Conservation (phyloP, 805 yeast species). For the Schizosaccharomyces osmophilus region DNA sequence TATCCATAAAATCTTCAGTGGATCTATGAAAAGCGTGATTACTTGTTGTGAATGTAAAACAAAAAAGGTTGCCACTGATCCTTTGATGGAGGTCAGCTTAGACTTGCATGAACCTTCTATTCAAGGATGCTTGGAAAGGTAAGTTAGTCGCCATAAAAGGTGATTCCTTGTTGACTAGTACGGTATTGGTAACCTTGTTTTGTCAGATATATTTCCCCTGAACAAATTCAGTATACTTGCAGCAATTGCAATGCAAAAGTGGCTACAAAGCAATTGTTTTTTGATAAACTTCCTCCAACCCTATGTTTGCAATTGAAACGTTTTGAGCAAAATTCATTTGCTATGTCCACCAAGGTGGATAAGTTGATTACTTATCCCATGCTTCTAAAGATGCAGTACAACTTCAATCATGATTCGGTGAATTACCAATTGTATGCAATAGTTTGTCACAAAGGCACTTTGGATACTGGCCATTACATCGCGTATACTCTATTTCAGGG, state of each 20-base stretch:
- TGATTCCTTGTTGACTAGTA: no score
- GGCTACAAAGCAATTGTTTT: slow-evolving; percentile 47
- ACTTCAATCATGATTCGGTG: slow-evolving; percentile 8
- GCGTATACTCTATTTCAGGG: slow-evolving; percentile 48
- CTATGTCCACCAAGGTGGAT: slow-evolving; percentile 13
- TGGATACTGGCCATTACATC: slow-evolving; percentile 86
- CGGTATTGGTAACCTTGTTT: no score
- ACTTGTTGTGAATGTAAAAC: slow-evolving; percentile 45
- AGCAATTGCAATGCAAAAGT: slow-evolving; percentile 18
- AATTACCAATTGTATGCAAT: slow-evolving; percentile 67
- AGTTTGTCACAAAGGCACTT: slow-evolving; percentile 74
- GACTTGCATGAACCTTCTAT: slow-evolving; percentile 26
- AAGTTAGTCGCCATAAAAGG: not conserved
- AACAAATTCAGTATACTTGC: not conserved
- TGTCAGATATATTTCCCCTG: not conserved
- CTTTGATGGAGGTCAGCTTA: slow-evolving; percentile 68
- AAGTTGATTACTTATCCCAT: not conserved
- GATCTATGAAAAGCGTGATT: slow-evolving; percentile 58
- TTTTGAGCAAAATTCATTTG: not conserved
- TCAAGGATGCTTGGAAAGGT: slow-evolving; percentile 11
- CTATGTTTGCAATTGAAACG: slow-evolving; percentile 57
- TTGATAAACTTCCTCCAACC: slow-evolving; percentile 51
- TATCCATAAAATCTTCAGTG: slow-evolving; percentile 61
- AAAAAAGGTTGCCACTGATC: slow-evolving; percentile 53
- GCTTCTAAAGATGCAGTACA: not conserved